Evolutionary conservation across 2,329 filamentous ascomycete species (phyloP), one percentile per base, ranked within the genome.

Genomic region (Calonectria pseudoturangicola): DNA sequence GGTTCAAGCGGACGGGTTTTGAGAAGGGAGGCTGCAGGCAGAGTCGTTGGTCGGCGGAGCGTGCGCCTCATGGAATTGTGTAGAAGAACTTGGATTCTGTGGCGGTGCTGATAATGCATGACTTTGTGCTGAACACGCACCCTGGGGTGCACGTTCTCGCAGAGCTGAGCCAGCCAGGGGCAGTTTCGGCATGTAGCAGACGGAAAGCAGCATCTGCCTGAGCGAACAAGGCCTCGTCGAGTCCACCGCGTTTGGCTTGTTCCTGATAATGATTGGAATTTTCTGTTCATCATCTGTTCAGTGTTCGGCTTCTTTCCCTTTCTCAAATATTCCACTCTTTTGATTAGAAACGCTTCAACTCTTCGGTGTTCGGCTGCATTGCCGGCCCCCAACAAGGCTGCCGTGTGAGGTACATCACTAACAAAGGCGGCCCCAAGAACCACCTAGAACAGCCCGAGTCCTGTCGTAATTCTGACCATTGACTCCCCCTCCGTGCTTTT

Each of bases 31-130:
- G 78, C 79, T 82, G 78, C 79, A 83, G 78, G 80, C 68, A 76
- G 79, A 81, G 77, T 77, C 75, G 69, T 68, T 73, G 64, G 68
- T 72, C 76, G 73, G 78, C 75, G 75, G 75, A 76, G 76, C 76
- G 73, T 82, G 81, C 83, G 83, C 83, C 83, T 84, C 84, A 85
- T 85, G 84, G 84, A 85, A 85, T 73, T 81, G 79, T 80, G 82
- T 85, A 79, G 84, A 85, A 85, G 83, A 82, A 82, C 66, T 80
- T 85, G 82, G 84, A 85, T 79, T 77, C 73, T 81, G 83, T 85
- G 83, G 83, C 82, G 81, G 83, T 84, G 82, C 81, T 74, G 77
- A 80, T 81, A 81, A 81, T 79, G 80, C 74, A 79, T 45, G 73
- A 81, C 80, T 70, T 80, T 9, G 41, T 39, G 18, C 64, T 67